Evolutionary conservation across 2,329 filamentous ascomycete genomes (phyloP).

Genomic region (Coccinonectria pachysandricola): DNA sequence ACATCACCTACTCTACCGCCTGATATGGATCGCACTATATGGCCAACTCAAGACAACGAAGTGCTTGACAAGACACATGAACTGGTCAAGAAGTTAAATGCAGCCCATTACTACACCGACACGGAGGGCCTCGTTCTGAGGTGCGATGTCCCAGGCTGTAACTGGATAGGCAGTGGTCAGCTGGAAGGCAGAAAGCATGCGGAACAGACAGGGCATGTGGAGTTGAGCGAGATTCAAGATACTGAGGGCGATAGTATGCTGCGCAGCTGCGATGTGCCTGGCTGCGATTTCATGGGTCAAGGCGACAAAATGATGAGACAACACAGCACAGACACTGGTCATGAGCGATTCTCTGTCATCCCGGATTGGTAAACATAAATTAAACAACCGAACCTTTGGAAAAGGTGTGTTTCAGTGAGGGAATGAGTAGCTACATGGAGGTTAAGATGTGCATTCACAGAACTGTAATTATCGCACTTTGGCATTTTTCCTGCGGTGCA

Average conservation of each 20-base stretch:
- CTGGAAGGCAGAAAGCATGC: conserved; percentile 53
- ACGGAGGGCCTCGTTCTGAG: conserved; percentile 68
- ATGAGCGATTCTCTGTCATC: conserved; percentile 34
- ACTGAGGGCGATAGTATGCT: conserved; percentile 72
- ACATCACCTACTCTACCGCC: conserved; percentile 49
- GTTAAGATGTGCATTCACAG: too few relatives aligned
- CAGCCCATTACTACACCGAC: conserved; percentile 79
- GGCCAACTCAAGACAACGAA: conserved; percentile 46
- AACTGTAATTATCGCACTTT: too few relatives aligned
- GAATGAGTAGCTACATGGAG: too few relatives aligned
- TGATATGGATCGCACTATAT: conserved; percentile 61
- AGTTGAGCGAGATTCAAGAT: conserved; percentile 59
- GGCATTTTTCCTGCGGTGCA: too few relatives aligned
- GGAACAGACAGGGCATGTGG: conserved; percentile 45
- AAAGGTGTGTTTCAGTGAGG: too few relatives aligned
- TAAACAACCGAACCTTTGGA: too few relatives aligned
- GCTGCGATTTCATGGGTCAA: conserved; percentile 56
- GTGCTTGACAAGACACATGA: conserved; percentile 59
- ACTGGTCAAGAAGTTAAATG: conserved; percentile 53
- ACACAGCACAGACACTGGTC: conserved; percentile 51
- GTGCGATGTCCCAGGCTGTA: conserved; percentile 58
- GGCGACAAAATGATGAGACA: conserved; percentile 49
- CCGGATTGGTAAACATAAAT: conserved; percentile 21
- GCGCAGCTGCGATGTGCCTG: conserved; percentile 57
- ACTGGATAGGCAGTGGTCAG: conserved; percentile 58